Evolutionary conservation across 1,284 basidiomycete species (phyloP).

Genomic region (Thecaphora frezii): DNA sequence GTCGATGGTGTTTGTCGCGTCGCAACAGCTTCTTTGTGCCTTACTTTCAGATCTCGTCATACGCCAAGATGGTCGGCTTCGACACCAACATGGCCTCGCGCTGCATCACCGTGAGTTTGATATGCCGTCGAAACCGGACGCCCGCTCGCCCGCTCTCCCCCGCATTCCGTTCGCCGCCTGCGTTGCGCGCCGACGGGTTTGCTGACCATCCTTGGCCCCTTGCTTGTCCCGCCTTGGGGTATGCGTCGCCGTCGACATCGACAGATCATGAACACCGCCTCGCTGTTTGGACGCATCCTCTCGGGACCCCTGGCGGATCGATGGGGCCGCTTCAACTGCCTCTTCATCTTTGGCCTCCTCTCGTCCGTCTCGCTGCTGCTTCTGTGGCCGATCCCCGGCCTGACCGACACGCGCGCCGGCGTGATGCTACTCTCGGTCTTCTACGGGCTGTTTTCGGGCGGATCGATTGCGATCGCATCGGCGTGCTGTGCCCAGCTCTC

Average conservation of each 20-base stretch:
- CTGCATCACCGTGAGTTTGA: constrained; percentile 14
- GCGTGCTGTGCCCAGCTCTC: constrained; percentile 28
- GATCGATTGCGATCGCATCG: constrained; percentile 23
- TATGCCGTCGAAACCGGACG: too few relatives aligned
- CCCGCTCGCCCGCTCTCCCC: too few relatives aligned
- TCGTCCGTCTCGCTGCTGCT: constrained; percentile 16
- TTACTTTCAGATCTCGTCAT: constrained; percentile 32
- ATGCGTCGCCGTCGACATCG: too few relatives aligned
- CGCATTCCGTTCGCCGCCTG: too few relatives aligned
- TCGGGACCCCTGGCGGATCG: constrained; percentile 25
- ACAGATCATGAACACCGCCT: constrained; percentile 26
- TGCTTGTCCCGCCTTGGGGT: too few relatives aligned
- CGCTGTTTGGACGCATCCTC: constrained; percentile 20
- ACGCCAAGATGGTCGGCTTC: constrained; percentile 24
- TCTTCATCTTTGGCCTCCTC: constrained; percentile 16
- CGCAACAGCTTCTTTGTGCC: constrained; percentile 24
- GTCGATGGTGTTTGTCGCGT: too few relatives aligned
- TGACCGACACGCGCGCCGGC: constrained; percentile 27
- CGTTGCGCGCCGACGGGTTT: too few relatives aligned
- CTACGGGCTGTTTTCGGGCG: constrained; percentile 26
- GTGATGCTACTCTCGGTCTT: constrained; percentile 15
- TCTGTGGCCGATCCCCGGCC: constrained; percentile 29
- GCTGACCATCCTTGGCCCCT: too few relatives aligned
- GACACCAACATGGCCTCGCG: constrained; percentile 17
- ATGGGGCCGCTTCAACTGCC: constrained; percentile 29